Percentiles rank a stretch among this genome's conserved stretches.
Evolutionary conservation across 331 rosid genomes (phyloP).

Genomic region (Malus hybrid): DNA sequence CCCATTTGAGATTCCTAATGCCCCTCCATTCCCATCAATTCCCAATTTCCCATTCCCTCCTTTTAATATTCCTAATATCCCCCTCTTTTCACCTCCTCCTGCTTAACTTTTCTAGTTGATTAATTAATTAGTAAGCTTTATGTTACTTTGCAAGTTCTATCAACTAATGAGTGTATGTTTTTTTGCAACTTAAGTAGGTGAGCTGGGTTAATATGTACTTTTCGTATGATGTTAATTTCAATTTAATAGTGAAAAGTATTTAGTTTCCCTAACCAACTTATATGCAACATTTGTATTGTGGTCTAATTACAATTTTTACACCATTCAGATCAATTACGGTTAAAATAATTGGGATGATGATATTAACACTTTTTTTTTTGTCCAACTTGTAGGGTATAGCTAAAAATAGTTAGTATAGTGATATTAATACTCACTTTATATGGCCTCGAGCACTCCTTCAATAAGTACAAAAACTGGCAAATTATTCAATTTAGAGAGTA

Average conservation of each 20-base stretch:
- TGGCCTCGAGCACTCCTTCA: no score
- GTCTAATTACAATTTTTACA: background rate
- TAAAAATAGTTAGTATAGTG: no score
- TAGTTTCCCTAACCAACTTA: background rate
- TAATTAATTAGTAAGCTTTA: no score
- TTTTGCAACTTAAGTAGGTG: background rate
- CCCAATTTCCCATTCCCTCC: background rate
- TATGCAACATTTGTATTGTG: background rate
- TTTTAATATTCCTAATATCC: background rate
- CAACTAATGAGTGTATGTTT: background rate
- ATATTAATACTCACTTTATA: no score
- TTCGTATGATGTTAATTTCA: background rate
- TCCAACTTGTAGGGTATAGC: no score
- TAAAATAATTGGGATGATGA: no score
- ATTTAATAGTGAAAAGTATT: background rate
- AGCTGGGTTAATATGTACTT: background rate
- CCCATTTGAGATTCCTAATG: background rate
- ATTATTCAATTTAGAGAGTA: no score
- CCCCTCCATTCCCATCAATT: background rate
- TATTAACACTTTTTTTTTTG: no score
- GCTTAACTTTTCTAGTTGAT: background rate
- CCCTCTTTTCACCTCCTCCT: slow-evolving; percentile 9
- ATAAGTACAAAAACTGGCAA: no score
- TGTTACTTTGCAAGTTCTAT: background rate
- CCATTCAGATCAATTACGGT: background rate